Percentiles rank a stretch among this genome's conserved stretches.
Conservation (phyloP, 371 early-diverging fungal genomes). For the Mucor irregularis region DNA sequence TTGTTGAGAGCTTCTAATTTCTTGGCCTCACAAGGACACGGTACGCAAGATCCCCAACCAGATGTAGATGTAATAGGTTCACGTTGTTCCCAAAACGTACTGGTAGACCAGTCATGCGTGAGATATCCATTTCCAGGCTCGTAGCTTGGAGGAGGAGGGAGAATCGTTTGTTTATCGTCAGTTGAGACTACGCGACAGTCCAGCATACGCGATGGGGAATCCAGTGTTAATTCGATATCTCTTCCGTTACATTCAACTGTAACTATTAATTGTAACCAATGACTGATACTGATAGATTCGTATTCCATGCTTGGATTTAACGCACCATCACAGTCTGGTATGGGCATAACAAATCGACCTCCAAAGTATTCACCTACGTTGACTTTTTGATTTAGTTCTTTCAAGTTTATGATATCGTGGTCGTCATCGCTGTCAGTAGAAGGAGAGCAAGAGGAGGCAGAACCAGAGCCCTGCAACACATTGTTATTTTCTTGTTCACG, state of each 20-base stretch:
- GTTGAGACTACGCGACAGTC: slow-evolving; percentile 45
- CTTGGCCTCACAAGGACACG: slow-evolving; percentile 38
- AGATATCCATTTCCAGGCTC: slow-evolving; percentile 57
- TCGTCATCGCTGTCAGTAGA: background rate
- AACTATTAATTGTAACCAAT: slow-evolving; percentile 34
- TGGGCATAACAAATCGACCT: slow-evolving; percentile 42
- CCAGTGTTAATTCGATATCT: slow-evolving; percentile 25
- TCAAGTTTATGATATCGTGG: slow-evolving; percentile 26
- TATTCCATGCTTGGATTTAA: slow-evolving; percentile 34
- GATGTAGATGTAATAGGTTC: slow-evolving; percentile 32
- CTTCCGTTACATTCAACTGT: slow-evolving; percentile 30
- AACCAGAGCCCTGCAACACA: too few relatives aligned
- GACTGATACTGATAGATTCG: slow-evolving; percentile 30
- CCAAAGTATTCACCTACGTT: slow-evolving; percentile 36
- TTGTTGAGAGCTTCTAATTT: background rate
- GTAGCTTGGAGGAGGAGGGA: slow-evolving; percentile 79
- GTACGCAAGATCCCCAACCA: slow-evolving; percentile 32
- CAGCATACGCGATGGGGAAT: slow-evolving; percentile 36
- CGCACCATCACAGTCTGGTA: slow-evolving; percentile 29
- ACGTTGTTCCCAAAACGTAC: slow-evolving; percentile 39
- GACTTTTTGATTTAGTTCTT: slow-evolving; percentile 32
- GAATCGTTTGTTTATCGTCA: slow-evolving; percentile 70
- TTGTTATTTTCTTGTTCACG: slow-evolving; percentile 83
- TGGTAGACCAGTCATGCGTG: background rate
- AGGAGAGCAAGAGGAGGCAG: background rate